Base-by-base conservation (phyloP, 768 basidiomycete species). In the Agaricus sinodeliciosus region DNA sequence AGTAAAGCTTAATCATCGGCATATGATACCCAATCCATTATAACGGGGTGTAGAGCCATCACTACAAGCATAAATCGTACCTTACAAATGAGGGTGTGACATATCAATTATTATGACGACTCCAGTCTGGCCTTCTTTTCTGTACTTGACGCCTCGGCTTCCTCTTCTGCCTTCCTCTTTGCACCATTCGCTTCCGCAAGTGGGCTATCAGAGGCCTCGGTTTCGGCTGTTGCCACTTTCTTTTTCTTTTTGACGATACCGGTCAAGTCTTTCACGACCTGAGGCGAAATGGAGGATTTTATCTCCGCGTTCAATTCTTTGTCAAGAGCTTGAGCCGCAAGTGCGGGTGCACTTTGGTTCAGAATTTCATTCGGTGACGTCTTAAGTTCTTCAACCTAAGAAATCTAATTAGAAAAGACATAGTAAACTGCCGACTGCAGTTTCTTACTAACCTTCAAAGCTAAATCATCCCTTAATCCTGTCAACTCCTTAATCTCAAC, bases 221-320 rank as follows among this genome's bases (percentile, higher is more conserved):
- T 69, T n/a, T 70, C 69, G 25, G 41, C 39, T 3, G 65, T 54
- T 1, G 69, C 60, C 59, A 77, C 78, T 64, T 85, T 87, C 67
- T 91, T 92, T 76, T 94, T 97, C 73, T 91, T 93, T 65, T 82
- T 84, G 44, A 95, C 90, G 61, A 90, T 85, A 5, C 79, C 79
- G 1, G 90, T 94, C 41, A 95, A 70, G 61, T 95, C 90, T 59
- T 92, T 90, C 40, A 95, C 84, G 13, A 73, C 69, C 3, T 71
- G 68, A 35, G 69, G 61, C 43, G 68, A 62, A 0, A 67, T 59
- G 5, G 72, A 59, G 15, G 74, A 61, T 22, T 41, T 54, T 1
- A 71, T 53, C 13, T 60, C 66, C 31, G 65, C 66, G 52, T 85
- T 87, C 25, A 92, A 73, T 55, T 87, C 89, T 44, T 73, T 71